Evolutionary conservation across 1,284 basidiomycete genomes (phyloP), one percentile per base, ranked within the genome.

Genomic region (Leccinum pallidistipes): DNA sequence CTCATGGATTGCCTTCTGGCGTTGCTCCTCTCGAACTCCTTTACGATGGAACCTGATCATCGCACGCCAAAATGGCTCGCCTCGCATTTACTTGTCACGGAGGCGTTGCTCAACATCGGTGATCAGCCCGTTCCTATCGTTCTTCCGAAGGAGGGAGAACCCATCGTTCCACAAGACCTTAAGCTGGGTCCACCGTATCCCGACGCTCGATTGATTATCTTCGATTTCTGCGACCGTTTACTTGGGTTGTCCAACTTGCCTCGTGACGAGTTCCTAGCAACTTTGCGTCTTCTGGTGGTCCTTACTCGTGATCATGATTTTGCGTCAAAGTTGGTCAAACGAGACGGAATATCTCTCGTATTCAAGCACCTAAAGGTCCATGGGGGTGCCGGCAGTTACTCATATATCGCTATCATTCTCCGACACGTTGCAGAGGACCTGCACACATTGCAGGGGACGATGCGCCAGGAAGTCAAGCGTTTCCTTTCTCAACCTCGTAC

Each of bases 381-480:
- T 0, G 77, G 86, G 16, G 83, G 87, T 1, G 73, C 81, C 45
- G 87, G 90, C 31, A 91, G 90, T 65, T 92, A 95, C 61, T 87
- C 92, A 0, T 92, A 95, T 73, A 85, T 95, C 54, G 87, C 90
- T 21, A 92, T 93, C 70, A 90, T 98, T 61, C 80, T 98, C 18
- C 91, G 97, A 3, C 97, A 99, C 73, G 79, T 94, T 58, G 86
- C 97, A 57, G 97, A 99, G 76, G 91, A 95, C 66, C 71, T 81
- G 5, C 71, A 77, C 6, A 85, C 84, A 1, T 74, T 98, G 34
- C 83, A 86, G 59, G 79, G 81, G 6, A 83, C 92, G 63, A 96
- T 99, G 87, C 83, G 85, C 27, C 87, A 91, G 63, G 92, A 95
- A 67, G 83, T 98, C 68, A 88, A 85, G 69, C 84, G 87, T 5